Evolutionary conservation across 2,329 filamentous ascomycete genomes (phyloP), one percentile per base, ranked within the genome.

Genomic region (Aspergillus hiratsukae): DNA sequence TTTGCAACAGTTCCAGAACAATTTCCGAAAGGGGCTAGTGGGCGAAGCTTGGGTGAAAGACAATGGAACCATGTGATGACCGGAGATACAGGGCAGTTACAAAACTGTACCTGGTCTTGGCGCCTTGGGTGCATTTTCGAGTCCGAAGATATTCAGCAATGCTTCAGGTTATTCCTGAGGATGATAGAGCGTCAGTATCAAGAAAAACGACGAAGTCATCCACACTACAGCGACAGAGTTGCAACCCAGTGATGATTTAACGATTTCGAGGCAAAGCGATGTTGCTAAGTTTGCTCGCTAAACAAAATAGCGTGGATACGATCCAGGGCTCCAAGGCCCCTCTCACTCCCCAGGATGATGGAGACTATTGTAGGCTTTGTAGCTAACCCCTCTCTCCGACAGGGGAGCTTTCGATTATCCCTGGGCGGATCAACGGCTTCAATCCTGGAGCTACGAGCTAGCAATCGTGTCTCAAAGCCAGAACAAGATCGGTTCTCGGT

Each of bases 341-440:
- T 7, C 43, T 2, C 21, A 35, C 31, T 6, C 3, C 21, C 10
- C 11, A 17, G 54, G 61, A 58, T 56, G 53, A 61, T 59, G 61
- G 61, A 58, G 60, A 57, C 56, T 54, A 54, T 41, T 54, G 59
- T n/a, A n/a, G n/a, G n/a, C n/a, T n/a, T n/a, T n/a, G n/a, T 43
- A 59, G 40, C 57, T 58, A 59, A 54, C 19, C n/a, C n/a, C 40
- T 35, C 11, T 45, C 58, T 59, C 63, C 63, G 63, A 63, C 58
- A 51, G 59, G 55, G 51, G 58, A 57, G 58, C 58, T 54, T 58
- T 57, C 27, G 40, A 52, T 48, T 57, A 66, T 63, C 67, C 67
- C 67, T 71, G 68, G 65, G 65, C 67, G 62, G 66, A 71, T 71
- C 69, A 69, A 57, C 61, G 62, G 54, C 11, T 37, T 37, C 31